Evolutionary conservation across 2,329 filamentous ascomycete species (phyloP).

Genomic region (Canariomyces notabilis): DNA sequence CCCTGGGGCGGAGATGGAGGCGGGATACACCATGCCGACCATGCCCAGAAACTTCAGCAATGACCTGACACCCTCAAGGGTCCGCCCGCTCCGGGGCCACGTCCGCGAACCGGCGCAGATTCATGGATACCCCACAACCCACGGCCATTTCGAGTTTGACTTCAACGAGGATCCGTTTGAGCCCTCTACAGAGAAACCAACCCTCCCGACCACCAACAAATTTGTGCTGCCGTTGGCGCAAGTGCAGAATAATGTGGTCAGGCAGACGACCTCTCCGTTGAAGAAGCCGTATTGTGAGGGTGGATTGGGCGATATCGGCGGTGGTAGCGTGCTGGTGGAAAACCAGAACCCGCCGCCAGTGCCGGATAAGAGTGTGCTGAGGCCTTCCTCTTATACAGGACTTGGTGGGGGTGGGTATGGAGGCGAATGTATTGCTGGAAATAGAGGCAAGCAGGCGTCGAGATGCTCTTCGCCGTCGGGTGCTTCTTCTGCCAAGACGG

Average conservation of each 20-base stretch:
- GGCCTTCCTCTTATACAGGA: too few species aligned
- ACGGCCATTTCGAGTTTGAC: slow-evolving; percentile 27
- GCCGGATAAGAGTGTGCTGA: slow-evolving; percentile 21
- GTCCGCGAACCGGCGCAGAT: slow-evolving; percentile 37
- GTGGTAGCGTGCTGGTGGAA: neutral
- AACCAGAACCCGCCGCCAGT: slow-evolving; percentile 21
- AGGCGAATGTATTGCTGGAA: slow-evolving; percentile 2
- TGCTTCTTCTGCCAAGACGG: too few species aligned
- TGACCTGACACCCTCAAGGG: too few species aligned
- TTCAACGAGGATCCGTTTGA: slow-evolving; percentile 3
- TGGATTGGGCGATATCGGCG: slow-evolving; percentile 6
- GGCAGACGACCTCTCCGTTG: slow-evolving; percentile 13
- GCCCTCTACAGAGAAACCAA: slow-evolving; percentile 17
- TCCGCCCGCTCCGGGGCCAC: too few species aligned
- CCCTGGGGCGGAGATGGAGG: slow-evolving; percentile 16
- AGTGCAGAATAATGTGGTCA: slow-evolving; percentile 25
- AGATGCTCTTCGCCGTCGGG: too few species aligned
- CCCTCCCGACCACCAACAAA: slow-evolving; percentile 15
- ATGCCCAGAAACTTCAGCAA: slow-evolving; percentile 22
- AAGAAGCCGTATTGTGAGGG: slow-evolving; percentile 1
- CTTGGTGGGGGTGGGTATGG: slow-evolving; percentile 9
- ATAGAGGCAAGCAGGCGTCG: too few species aligned
- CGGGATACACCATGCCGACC: slow-evolving; percentile 22
- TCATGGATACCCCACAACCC: too few species aligned
- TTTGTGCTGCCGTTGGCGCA: slow-evolving; percentile 10